A percentile compares a stretch with the other conserved stretches of the same genome.
Conservation (phyloP, 306 rosid genomes). For the Prunus mongolica region DNA sequence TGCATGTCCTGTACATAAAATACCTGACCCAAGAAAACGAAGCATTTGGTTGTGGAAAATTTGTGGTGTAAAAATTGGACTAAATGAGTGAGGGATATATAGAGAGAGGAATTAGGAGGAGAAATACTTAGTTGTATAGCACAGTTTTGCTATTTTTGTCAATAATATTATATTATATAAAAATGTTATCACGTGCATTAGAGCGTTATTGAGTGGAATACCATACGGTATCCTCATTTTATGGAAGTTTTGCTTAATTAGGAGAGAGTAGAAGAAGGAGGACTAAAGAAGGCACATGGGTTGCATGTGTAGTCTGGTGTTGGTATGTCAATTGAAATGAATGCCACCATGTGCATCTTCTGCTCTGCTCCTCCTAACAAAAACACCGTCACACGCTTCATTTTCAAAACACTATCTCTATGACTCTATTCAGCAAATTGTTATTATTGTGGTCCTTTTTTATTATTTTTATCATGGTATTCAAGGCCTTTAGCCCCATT, state of each 20-base stretch:
- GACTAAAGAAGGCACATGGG: constrained; percentile 16
- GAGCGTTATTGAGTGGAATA: no score
- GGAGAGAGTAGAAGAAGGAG: neutral
- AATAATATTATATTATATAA: no score
- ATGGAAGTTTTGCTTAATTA: neutral
- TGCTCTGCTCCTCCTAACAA: neutral
- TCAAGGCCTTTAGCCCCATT: neutral
- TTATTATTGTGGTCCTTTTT: constrained; percentile 12
- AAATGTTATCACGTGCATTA: no score
- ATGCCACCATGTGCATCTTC: constrained; percentile 4
- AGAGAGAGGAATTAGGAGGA: neutral
- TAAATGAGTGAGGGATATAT: no score
- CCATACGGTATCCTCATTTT: no score
- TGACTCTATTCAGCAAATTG: neutral
- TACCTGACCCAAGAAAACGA: no score
- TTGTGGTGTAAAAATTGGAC: neutral
- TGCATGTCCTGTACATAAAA: neutral
- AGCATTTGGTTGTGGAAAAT: neutral
- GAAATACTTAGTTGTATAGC: no score
- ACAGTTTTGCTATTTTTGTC: accelerated
- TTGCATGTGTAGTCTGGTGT: constrained; percentile 1
- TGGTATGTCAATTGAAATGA: constrained; percentile 5
- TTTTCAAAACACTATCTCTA: neutral
- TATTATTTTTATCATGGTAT: neutral
- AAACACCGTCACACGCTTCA: neutral